phyloP scores from a whole-genome alignment of 1,284 basidiomycete species.

The Trametes pubescens region DNA sequence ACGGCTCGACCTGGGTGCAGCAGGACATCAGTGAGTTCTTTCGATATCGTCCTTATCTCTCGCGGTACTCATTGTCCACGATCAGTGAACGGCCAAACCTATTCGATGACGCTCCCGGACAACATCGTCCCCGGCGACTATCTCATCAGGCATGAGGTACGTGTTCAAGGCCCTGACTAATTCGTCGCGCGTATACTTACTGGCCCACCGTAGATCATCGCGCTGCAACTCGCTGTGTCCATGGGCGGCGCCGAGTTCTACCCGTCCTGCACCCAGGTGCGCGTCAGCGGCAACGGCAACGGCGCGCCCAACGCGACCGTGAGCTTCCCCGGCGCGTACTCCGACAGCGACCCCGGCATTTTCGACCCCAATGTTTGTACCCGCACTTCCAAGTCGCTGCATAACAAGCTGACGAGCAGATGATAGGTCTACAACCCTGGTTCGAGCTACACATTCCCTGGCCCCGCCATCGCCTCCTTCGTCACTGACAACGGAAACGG shows the following conservation, averaged over 20 bases:
- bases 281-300: constrained; percentile 57
- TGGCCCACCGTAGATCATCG: constrained; percentile 54
- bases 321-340: constrained; percentile 70
- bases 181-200: background rate
- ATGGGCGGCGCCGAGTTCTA: constrained; percentile 75
- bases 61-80: too few relatives aligned
- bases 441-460: constrained; percentile 49
- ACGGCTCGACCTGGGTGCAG: constrained; percentile 51
- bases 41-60: too few relatives aligned
- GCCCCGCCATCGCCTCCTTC: constrained; percentile 44
- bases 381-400: background rate
- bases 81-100: constrained; percentile 49
- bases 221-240: constrained; percentile 63
- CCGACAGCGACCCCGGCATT: constrained; percentile 68
- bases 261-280: constrained; percentile 70
- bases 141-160: constrained; percentile 68
- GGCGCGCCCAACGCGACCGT: constrained; percentile 57
- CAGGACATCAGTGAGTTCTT: constrained; percentile 45
- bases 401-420: background rate
- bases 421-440: constrained; percentile 47
- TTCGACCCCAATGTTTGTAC: constrained; percentile 39
- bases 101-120: constrained; percentile 61
- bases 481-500: constrained; percentile 24
- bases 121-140: constrained; percentile 69
- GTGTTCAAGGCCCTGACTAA: background rate